Base-by-base conservation (phyloP, 2,329 filamentous ascomycete genomes). In the Stachybotrys chlorohalonatus region DNA sequence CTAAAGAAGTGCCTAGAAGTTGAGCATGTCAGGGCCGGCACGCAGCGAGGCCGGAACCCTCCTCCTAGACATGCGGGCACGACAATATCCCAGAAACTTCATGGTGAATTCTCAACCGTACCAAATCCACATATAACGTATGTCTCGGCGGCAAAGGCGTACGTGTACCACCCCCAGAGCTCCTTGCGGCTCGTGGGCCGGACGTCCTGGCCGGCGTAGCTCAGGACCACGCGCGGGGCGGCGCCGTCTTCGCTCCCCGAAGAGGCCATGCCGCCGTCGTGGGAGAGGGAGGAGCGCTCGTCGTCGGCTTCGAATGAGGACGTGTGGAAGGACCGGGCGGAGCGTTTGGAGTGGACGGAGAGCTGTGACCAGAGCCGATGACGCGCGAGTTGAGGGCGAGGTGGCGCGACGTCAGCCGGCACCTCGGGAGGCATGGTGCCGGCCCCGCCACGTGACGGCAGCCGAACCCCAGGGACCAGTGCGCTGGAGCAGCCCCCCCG, bases 71-170 rank as follows among this genome's bases (percentile, higher is more conserved):
- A 45, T n/a, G 17, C 46, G 46, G 6, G 46, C 9, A 24, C n/a
- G 16, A 47, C 39, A 5, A 15, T 31, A 46, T 47, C 54, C 45
- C 42, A 32, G 39, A 16, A 30, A 51, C 45, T 24, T 16, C n/a
- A 42, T 5, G 13, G 46, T 2, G n/a, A n/a, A 47, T 47, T 24
- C 15, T 4, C 24, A 24, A 53, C 75, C 84, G 68, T 70, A 89
- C 92, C 93, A 55, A 73, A 73, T 53, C 70, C 72, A 70, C 94
- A 97, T 55, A 97, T 89, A 15, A 95, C 90, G 69, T 96, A 97
- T 53, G 95, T 93, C 74, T 99, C 94, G 17, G 93, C 91, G 30
- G 94, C 94, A 79, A 95, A 97, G 47, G 89, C 89, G 75, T 97
- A 97, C 68, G 87, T 87, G 72, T 97, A 99, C 89, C 95, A 99